phyloP scores from a whole-genome alignment of 1,139 yeast genomes.

The Sugiyamaella japonica region DNA sequence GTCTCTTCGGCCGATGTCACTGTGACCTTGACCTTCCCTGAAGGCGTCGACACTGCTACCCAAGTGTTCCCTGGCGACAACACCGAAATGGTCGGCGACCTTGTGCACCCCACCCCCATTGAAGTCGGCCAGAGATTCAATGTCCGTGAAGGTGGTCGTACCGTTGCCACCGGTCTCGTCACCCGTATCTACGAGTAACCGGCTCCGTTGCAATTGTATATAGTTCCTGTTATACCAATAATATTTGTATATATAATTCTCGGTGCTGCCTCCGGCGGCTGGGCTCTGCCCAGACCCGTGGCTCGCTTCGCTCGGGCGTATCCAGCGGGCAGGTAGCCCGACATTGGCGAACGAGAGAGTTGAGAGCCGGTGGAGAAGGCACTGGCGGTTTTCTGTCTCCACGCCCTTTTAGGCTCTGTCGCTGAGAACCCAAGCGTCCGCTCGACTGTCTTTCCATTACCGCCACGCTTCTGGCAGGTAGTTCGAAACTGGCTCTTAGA shows the following conservation, averaged over 20 bases:
- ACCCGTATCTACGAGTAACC: constrained; percentile 81
- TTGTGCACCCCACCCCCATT: constrained; percentile 88
- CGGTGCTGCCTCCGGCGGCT: constrained; percentile 2
- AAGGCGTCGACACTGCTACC: constrained; percentile 78
- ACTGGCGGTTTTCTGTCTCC: no score
- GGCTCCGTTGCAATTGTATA: constrained; percentile 4
- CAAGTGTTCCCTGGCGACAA: constrained; percentile 99
- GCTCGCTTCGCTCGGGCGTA: not conserved
- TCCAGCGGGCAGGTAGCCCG: no score
- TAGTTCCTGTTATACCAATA: not conserved
- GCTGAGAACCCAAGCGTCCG: no score
- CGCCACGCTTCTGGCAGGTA: no score
- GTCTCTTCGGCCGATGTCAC: constrained; percentile 97
- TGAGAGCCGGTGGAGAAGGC: no score
- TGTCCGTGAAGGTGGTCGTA: constrained; percentile 99
- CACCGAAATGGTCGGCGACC: constrained; percentile 91
- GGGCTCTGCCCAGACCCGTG: constrained; percentile 3
- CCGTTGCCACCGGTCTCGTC: constrained; percentile 97
- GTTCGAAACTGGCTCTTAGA: no score
- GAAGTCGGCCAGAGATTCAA: constrained; percentile 98
- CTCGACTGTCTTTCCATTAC: no score
- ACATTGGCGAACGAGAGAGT: no score
- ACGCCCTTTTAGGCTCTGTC: no score
- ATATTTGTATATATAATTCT: not conserved
- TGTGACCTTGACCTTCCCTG: constrained; percentile 88